Base-by-base conservation (phyloP, 2,329 filamentous ascomycete genomes). In the Pseudogymnoascus verrucosus region DNA sequence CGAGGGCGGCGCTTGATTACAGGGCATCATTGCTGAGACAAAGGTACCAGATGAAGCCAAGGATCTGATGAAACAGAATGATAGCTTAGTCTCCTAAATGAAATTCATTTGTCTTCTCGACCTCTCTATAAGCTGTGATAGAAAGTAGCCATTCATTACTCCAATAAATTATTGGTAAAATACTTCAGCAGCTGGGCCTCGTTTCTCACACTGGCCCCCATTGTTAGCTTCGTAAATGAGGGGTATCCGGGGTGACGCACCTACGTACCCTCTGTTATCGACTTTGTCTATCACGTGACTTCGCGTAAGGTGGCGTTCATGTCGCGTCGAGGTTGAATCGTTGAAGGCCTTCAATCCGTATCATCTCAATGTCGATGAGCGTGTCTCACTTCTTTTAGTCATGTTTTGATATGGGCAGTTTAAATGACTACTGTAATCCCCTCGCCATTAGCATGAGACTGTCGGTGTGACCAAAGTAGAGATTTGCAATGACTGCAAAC, bases 1-100 rank as follows among this genome's bases (percentile, higher is more conserved):
- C 31, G 84, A 86, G 75, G 84, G 84, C 34, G 83, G 83, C 67
- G 83, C 84, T 66, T 87, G 69, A 79, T 64, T 34, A 14, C 51
- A 34, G 51, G 28, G n/a, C 28, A 34, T 57, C 28, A 34, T 57
- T 19, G 8, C 26, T 57, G 26, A 4, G 26, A 57, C 28, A 19
- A 28, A 51, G 23, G 14, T 21, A 28, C 23, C 44, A 28, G 44
- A 23, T 23, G 7, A 28, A 51, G 44, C 23, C 44, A 28, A 34
- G 28, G 26, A 34, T 31, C 8, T 34, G 51, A 57, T 57, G 51
- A 34, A 57, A 57, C 51, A 57, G 44, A 16, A 51, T 6, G n/a
- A 34, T 34, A 57, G 51, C 51, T 36, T 21, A 57, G 51, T 21
- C 16, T 57, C n/a, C 6, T 21, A 57, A 19, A 57, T 34, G n/a